Base-by-base conservation (phyloP, 2,329 filamentous ascomycete genomes). In the Aspergillus flavus region DNA sequence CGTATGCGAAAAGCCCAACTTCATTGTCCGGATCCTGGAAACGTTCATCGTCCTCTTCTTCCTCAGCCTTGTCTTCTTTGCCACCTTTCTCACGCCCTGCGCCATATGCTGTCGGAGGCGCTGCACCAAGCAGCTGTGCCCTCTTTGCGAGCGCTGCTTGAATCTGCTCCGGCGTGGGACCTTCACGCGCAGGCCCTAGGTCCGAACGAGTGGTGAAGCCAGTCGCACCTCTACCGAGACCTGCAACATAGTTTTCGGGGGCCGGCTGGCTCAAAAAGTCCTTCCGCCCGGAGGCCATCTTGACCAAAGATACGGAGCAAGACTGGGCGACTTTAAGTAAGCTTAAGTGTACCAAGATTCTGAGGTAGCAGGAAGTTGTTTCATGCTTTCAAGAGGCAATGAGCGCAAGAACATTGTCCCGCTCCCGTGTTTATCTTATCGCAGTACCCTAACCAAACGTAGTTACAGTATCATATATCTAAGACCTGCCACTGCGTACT, bases 21-120 rank as follows among this genome's bases (percentile, higher is more conserved):
- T 99, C 95, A 73, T 98, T 98, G 72, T 99, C 95, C 0, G 95
- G 95, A 75, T 99, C 95, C 75, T 97, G 93, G 73, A 93, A 98
- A 54, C 94, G 87, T 41, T 91, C 90, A 61, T 93, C 90, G 59
- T 91, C 89, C 61, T 91, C 89, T 59, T 91, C 90, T 39, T 91
- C 89, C 41, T 90, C 89, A 21, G 91, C 87, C 57, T 91, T 89
- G 56, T 84, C 82, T 21, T 87, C 86, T 64, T 86, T 84, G 46
- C 72, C 74, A 10, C 80, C 87, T 66, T 91, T 90, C 72, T 91
- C 91, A 61, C 89, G 86, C 58, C 86, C 87, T 9, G 87, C 87
- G 6, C 94, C 94, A 64, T 92, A 92, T 26, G 89, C 89, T 61
- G 89, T 90, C 0, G 89, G 88, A 28, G 88, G 84, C n/a, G 89